Percentiles rank a stretch among this genome's conserved stretches.
Conservation (phyloP, 2,329 filamentous ascomycete species). For the Penicillium crustosum region DNA sequence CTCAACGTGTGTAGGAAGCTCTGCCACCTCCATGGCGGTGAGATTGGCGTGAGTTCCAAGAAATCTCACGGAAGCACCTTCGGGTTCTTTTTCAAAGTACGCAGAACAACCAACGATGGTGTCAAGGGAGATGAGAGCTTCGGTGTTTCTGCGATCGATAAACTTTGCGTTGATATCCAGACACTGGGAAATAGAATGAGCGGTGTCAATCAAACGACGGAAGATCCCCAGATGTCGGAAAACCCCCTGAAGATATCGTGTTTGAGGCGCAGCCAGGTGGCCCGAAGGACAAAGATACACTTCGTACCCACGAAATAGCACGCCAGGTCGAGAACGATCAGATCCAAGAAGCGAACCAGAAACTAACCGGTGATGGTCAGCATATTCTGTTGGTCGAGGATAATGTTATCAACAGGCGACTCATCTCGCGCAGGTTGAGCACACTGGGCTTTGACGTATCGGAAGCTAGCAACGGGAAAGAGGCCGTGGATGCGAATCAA, state of each 20-base stretch:
- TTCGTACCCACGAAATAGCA: conserved; percentile 13
- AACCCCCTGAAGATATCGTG: conserved; percentile 15
- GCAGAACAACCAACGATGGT: conserved; percentile 13
- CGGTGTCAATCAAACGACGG: conserved; percentile 10
- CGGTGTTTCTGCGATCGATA: conserved; percentile 11
- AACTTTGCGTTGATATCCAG: conserved; percentile 20
- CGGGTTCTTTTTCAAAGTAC: conserved; percentile 57
- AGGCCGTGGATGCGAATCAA: conserved; percentile 46
- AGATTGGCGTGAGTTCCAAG: conserved; percentile 68
- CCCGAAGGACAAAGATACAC: conserved; percentile 3
- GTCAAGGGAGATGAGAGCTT: neutral
- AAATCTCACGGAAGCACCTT: conserved; percentile 58
- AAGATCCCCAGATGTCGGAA: conserved; percentile 16
- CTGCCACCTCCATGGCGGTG: conserved; percentile 77
- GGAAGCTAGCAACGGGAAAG: conserved; percentile 41
- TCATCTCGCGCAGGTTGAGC: conserved; percentile 39
- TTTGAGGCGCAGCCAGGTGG: conserved; percentile 12
- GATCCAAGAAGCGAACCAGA: neutral
- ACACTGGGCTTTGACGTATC: conserved; percentile 37
- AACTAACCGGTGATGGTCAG: neutral
- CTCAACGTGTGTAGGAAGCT: conserved; percentile 76
- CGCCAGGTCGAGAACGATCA: conserved; percentile 3
- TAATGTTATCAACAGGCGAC: conserved; percentile 45
- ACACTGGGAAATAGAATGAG: conserved; percentile 21
- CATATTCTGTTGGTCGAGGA: conserved; percentile 46